Base-by-base conservation (phyloP, 2,329 filamentous ascomycete species). In the Microascus cirrosus region DNA sequence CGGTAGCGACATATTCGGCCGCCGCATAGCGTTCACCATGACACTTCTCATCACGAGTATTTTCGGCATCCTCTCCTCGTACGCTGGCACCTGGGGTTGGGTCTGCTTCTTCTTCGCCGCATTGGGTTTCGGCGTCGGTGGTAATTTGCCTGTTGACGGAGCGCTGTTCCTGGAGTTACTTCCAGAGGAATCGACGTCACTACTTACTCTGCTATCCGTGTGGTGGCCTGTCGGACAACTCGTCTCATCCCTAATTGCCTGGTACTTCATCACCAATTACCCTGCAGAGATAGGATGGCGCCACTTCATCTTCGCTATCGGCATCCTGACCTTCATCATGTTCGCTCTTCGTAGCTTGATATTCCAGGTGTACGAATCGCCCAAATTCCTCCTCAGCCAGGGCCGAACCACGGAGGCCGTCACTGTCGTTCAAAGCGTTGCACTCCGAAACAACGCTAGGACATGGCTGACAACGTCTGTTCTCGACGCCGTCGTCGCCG, bases 201-300 rank as follows among this genome's bases (percentile, higher is more conserved):
- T 94, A 15, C 74, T 94, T 34, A 94, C 89, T 0, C 76, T 93
- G 54, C 76, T 95, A n/a, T 90, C 87, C 7, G 81, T 91, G 8
- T 94, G 89, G 86, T 95, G 90, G 89, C 88, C 90, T 0, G 73
- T 95, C 20, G 90, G 90, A 6, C 89, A 94, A 66, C 77, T 95
- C 8, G 79, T 86, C 58, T 84, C 87, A 1, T 86, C 84, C 2
- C 71, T 88, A 5, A 76, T 89, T 54, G 89, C 86, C 7, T 93
- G 88, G 89, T 86, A 78, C 53, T 89, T 86, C 63, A 85, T 94
- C 58, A 82, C 85, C 32, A 81, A 82, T 62, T 89, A 80, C 74
- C 83, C 82, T 10, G 76, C 77, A 4, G 77, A 87, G 53, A 79
- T 87, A 72, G 89, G 89, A 50, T 95, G 90, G 90, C 80, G 90